Conservation (phyloP, 495 filamentous ascomycete species). For the Penicillium cinerascens region DNA sequence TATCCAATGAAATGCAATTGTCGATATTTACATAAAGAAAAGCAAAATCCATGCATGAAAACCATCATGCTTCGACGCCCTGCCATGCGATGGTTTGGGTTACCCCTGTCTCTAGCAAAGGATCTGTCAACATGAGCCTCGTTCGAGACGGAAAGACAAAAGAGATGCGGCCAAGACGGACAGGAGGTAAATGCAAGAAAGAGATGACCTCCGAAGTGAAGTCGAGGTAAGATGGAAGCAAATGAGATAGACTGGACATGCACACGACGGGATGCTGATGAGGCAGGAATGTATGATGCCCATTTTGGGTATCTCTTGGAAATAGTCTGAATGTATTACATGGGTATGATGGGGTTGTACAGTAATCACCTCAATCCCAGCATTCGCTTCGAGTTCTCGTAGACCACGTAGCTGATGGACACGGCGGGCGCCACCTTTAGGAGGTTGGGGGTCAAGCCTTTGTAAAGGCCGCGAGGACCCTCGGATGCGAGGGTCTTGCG, state of each 20-base stretch:
- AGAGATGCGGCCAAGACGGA: conserved; percentile 1
- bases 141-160: not conserved
- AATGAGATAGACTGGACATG: not conserved
- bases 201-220: not conserved
- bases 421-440: conserved; percentile 96
- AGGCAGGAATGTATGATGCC: not conserved
- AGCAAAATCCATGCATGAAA: conserved; percentile 16
- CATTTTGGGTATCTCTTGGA: not conserved
- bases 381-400: conserved; percentile 86
- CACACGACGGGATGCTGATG: not conserved
- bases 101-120: conserved; percentile 3
- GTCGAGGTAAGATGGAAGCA: not conserved
- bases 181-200: conserved; percentile 9
- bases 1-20: conserved; percentile 10
- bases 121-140: not conserved
- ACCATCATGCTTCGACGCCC: conserved; percentile 29
- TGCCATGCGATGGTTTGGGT: conserved; percentile 32
- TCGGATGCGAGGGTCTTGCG: conserved; percentile 77
- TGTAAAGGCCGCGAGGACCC: conserved; percentile 84
- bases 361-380: conserved; percentile 60
- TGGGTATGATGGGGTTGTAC: not conserved
- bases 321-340: not conserved
- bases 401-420: conserved; percentile 96
- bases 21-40: conserved; percentile 15
- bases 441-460: conserved; percentile 91